phyloP scores from a whole-genome alignment of 257 asterid species.

The Solanum boliviense region DNA sequence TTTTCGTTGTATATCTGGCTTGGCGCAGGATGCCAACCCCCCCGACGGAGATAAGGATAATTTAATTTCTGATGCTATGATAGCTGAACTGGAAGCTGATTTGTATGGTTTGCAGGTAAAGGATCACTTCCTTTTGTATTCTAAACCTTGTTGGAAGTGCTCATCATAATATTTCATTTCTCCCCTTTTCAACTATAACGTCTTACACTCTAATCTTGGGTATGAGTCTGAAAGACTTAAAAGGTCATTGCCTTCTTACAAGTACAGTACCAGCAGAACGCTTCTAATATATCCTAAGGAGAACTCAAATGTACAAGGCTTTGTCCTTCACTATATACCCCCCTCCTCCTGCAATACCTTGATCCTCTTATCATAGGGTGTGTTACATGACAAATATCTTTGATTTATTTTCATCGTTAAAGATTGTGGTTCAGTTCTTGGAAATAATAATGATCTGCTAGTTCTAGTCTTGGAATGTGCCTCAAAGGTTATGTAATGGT shows the following conservation, averaged over 20 bases:
- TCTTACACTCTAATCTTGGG: background rate
- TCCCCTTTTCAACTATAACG: background rate
- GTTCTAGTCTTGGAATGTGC: background rate
- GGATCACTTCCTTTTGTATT: background rate
- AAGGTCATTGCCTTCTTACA: background rate
- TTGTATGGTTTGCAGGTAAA: conserved; percentile 70
- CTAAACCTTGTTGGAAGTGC: background rate
- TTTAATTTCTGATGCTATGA: conserved; percentile 58
- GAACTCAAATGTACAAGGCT: background rate
- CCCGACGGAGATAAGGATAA: conserved; percentile 18
- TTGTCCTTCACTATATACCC: background rate
- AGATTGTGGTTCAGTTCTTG: background rate
- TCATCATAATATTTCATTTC: background rate
- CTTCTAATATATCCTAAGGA: background rate
- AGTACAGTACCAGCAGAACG: background rate
- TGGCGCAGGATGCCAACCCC: conserved; percentile 35
- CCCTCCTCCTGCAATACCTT: background rate
- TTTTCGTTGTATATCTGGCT: conserved; percentile 7
- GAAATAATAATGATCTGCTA: background rate
- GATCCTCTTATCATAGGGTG: background rate
- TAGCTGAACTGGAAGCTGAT: conserved; percentile 80
- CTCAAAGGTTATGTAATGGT: background rate
- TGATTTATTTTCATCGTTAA: background rate
- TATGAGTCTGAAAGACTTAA: background rate
- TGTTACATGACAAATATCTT: background rate